These are phyloP conservation scores for Pisolithus microcarpus DNA, from an alignment of 768 basidiomycete species.

Conservation along the genomic window DNA sequence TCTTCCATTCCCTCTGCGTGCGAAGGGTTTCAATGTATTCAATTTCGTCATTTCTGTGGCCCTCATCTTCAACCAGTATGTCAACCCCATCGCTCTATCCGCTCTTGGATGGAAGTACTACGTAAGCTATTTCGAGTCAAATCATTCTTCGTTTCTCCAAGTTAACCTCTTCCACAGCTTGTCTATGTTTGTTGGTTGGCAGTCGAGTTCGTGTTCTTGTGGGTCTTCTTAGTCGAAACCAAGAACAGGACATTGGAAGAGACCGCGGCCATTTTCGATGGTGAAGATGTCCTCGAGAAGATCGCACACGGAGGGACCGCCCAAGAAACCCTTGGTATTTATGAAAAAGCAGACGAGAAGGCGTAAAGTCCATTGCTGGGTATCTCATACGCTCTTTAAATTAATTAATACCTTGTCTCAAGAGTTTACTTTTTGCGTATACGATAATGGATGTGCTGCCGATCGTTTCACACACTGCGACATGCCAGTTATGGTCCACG, in stretches of 20 bases:
- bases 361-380: too few relatives aligned
- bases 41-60: slow-evolving; percentile 71
- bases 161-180: not conserved
- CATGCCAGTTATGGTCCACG: too few relatives aligned
- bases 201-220: slow-evolving; percentile 59
- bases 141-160: not conserved
- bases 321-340: too few relatives aligned
- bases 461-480: too few relatives aligned
- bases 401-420: too few relatives aligned
- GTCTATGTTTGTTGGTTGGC: slow-evolving; percentile 53
- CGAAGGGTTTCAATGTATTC: slow-evolving; percentile 81
- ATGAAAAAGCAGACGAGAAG: too few relatives aligned
- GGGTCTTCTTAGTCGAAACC: slow-evolving; percentile 65
- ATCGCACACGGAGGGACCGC: slow-evolving; percentile 21
- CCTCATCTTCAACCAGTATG: slow-evolving; percentile 86
- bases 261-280: slow-evolving; percentile 77
- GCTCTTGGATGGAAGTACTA: slow-evolving; percentile 72
- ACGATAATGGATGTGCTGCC: too few relatives aligned
- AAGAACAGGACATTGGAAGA: slow-evolving; percentile 71
- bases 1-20: slow-evolving; percentile 73
- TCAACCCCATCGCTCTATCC: slow-evolving; percentile 73
- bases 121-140: slow-evolving; percentile 26
- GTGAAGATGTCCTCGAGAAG: slow-evolving; percentile 42
- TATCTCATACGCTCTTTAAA: too few relatives aligned
- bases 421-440: too few relatives aligned